phyloP scores from a whole-genome alignment of 2,329 filamentous ascomycete species.

The Emmonsia crescens region DNA sequence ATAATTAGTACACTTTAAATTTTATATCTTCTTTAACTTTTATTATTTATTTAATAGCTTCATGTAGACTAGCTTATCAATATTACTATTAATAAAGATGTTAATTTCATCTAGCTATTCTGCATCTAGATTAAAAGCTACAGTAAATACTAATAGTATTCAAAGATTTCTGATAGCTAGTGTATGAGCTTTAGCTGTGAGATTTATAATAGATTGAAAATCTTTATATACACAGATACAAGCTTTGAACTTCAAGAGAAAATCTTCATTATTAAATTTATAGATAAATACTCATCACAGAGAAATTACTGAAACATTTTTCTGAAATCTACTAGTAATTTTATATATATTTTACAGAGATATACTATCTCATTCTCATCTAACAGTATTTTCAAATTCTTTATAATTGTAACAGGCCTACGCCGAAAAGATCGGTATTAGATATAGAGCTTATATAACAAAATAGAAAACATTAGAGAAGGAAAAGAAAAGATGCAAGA shows the following conservation, averaged over 20 bases:
- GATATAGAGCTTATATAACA: no score
- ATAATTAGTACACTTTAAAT: background rate
- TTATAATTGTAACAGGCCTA: no score
- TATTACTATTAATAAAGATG: background rate
- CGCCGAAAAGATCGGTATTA: no score
- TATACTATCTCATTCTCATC: background rate
- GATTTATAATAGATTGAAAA: background rate
- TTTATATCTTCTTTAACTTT: no score
- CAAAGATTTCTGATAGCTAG: background rate
- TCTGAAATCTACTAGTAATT: background rate
- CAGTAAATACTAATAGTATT: background rate
- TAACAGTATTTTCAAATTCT: background rate
- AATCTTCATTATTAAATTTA: slow-evolving; percentile 5
- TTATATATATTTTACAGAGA: background rate
- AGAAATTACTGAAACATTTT: background rate
- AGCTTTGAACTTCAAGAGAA: slow-evolving; percentile 2
- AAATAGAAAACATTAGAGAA: no score
- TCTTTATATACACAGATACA: slow-evolving; percentile 7
- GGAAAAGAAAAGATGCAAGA: no score
- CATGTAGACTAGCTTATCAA: background rate
- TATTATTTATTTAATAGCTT: background rate
- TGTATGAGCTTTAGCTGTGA: background rate
- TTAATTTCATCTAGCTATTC: background rate
- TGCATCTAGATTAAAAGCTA: background rate
- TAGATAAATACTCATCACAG: slow-evolving; percentile 3